Evolutionary conservation across 331 rosid species (phyloP).

Genomic region (Pyracantha coccinea): DNA sequence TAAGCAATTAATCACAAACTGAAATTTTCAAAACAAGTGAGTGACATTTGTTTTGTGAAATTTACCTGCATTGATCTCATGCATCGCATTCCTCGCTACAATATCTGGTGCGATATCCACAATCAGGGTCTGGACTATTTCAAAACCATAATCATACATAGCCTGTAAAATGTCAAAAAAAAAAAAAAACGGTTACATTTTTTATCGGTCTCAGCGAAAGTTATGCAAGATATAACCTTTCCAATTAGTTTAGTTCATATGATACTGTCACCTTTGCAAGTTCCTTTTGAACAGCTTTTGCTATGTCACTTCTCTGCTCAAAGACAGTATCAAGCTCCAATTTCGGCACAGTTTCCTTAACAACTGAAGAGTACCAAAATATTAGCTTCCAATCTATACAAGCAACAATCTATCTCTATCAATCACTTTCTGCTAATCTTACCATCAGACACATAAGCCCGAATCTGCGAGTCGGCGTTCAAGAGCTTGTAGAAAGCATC

Average conservation of each 20-base stretch:
- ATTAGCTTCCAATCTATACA: slow-evolving; percentile 3
- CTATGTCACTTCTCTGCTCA: slow-evolving; percentile 73
- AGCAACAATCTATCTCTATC: background rate
- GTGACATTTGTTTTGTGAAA: background rate
- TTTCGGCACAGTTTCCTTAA: slow-evolving; percentile 73
- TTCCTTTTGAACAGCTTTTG: slow-evolving; percentile 60
- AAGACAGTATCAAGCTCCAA: slow-evolving; percentile 63
- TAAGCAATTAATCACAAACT: background rate
- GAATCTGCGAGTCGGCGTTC: slow-evolving; percentile 67
- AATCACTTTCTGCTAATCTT: slow-evolving; percentile 5
- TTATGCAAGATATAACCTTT: background rate
- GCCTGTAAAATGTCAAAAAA: slow-evolving; percentile 28
- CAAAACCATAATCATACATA: slow-evolving; percentile 62
- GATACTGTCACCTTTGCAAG: slow-evolving; percentile 47
- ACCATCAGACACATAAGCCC: slow-evolving; percentile 79
- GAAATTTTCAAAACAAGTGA: background rate
- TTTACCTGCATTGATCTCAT: slow-evolving; percentile 81
- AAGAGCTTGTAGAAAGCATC: slow-evolving; percentile 86
- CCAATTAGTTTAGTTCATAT: background rate
- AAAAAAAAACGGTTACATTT: background rate
- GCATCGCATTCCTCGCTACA: slow-evolving; percentile 82
- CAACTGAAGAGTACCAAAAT: slow-evolving; percentile 34
- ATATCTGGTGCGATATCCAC: slow-evolving; percentile 67
- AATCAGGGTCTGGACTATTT: slow-evolving; percentile 76
- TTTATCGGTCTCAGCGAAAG: background rate